phyloP scores from a whole-genome alignment of 495 filamentous ascomycete genomes.

The Aspergillus haitiensis region DNA sequence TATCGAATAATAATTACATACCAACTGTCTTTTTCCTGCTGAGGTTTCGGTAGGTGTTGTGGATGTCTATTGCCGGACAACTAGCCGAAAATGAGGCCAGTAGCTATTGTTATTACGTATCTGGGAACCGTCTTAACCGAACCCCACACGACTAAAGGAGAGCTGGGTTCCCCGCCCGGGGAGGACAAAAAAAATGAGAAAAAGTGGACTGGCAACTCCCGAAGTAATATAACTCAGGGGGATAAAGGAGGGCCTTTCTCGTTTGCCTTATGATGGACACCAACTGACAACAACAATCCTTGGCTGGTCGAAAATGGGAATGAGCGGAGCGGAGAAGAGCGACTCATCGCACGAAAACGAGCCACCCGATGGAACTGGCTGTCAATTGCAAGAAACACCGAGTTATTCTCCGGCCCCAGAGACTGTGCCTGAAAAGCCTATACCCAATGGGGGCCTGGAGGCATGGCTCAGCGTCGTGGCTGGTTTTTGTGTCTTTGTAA shows the following conservation, averaged over 20 bases:
- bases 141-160: constrained; percentile 10
- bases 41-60: neutral
- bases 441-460: constrained; percentile 32
- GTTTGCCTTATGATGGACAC: constrained; percentile 1
- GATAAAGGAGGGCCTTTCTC: neutral
- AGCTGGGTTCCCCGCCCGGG: constrained; percentile 12
- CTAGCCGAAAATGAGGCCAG: constrained; percentile 28
- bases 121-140: constrained; percentile 2
- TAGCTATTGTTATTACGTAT: constrained; percentile 20
- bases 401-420: neutral
- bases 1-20: too few species aligned
- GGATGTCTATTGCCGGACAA: constrained; percentile 16
- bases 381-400: neutral
- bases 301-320: neutral
- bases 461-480: constrained; percentile 34
- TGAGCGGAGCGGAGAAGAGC: neutral
- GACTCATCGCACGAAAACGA: neutral
- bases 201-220: neutral
- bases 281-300: neutral
- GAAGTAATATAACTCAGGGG: constrained; percentile 3
- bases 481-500: constrained; percentile 31
- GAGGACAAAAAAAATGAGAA: constrained; percentile 2
- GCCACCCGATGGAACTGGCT: neutral
- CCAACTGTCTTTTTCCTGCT: neutral
- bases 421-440: constrained; percentile 11